phyloP scores from a whole-genome alignment of 805 yeast species.

The Wickerhamiella spandovensis region DNA sequence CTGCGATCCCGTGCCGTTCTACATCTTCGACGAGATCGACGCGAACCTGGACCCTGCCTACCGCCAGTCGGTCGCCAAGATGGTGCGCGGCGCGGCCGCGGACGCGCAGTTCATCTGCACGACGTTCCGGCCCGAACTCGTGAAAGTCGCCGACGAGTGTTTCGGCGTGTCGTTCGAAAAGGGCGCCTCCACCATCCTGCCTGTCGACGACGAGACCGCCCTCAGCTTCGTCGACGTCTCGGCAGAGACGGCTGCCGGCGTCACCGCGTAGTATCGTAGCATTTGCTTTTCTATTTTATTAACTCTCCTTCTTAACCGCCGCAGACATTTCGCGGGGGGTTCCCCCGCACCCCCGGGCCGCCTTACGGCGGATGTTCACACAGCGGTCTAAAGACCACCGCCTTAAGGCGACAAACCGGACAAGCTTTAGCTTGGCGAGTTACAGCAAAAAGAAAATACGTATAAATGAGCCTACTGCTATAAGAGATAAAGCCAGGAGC shows the following conservation, averaged over 20 bases:
- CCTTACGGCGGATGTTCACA: too few relatives aligned
- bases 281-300: too few relatives aligned
- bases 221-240: constrained; percentile 59
- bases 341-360: too few relatives aligned
- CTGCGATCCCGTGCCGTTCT: constrained; percentile 96
- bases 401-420: too few relatives aligned
- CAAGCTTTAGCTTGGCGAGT: too few relatives aligned
- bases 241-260: not conserved
- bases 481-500: too few relatives aligned
- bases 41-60: constrained; percentile 91
- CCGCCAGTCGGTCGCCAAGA: constrained; percentile 69
- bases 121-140: constrained; percentile 87
- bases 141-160: constrained; percentile 72
- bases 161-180: constrained; percentile 78
- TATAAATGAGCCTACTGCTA: too few relatives aligned
- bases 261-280: not conserved
- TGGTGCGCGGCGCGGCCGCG: constrained; percentile 51
- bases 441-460: too few relatives aligned
- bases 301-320: too few relatives aligned
- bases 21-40: constrained; percentile 90
- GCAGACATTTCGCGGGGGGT: too few relatives aligned
- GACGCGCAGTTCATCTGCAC: constrained; percentile 78
- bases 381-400: too few relatives aligned
- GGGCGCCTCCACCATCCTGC: constrained; percentile 65
- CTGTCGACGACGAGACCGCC: constrained; percentile 61